These are phyloP conservation scores for Chaetoceros muelleri DNA, from an alignment of 108 stramenopile species.

Conservation along the genomic window DNA sequence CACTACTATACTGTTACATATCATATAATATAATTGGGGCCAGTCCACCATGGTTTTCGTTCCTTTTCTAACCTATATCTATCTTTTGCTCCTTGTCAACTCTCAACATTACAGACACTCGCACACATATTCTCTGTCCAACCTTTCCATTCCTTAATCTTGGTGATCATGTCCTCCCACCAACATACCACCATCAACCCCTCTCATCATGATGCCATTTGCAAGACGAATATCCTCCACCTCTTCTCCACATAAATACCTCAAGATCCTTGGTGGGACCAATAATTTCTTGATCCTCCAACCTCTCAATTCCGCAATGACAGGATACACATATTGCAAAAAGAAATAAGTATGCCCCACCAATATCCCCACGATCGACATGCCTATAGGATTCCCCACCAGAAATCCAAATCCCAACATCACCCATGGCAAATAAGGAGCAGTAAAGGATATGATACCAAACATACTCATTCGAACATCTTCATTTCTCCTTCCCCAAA, in stretches of 20 bases:
- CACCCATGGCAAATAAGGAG: constrained; percentile 96
- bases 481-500: constrained; percentile 87
- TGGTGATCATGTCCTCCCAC: background rate
- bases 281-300: constrained; percentile 73
- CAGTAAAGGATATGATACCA: constrained; percentile 89
- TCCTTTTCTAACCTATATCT: no score
- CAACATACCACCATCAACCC: background rate
- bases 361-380: constrained; percentile 87
- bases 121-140: no score
- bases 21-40: no score
- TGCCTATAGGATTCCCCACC: constrained; percentile 73
- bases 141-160: no score
- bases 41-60: no score
- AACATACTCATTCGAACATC: constrained; percentile 89
- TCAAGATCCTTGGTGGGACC: constrained; percentile 60
- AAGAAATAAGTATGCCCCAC: constrained; percentile 98
- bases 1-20: no score
- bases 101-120: no score
- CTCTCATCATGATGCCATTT: no score
- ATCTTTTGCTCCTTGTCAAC: no score
- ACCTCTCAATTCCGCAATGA: constrained; percentile 82
- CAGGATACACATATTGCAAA: constrained; percentile 93
- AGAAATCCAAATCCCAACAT: constrained; percentile 83
- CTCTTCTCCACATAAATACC: constrained; percentile 55
- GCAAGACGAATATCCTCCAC: background rate